Percentiles rank a stretch among this genome's conserved stretches.
Conservation (phyloP, 2,329 filamentous ascomycete species). For the Xylaria sp. region DNA sequence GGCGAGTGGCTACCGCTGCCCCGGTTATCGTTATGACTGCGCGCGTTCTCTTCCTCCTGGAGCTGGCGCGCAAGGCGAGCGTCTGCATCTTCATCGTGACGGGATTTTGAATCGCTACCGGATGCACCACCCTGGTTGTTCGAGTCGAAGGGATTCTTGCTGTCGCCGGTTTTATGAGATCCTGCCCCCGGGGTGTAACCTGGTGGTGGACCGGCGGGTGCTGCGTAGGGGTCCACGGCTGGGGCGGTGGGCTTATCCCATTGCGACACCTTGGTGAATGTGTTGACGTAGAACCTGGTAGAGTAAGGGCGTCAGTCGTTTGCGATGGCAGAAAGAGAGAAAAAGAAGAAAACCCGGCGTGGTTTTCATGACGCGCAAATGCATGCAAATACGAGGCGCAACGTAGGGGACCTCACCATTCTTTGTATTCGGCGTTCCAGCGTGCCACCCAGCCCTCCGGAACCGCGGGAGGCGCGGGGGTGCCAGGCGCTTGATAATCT, state of each 20-base stretch:
- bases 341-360: too few species aligned
- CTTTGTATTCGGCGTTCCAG: conserved; percentile 86
- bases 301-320: conserved; percentile 8
- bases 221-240: conserved; percentile 57
- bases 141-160: conserved; percentile 79
- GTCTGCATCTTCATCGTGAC: conserved; percentile 41
- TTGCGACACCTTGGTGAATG: conserved; percentile 84
- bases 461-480: conserved; percentile 62
- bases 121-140: conserved; percentile 37
- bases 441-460: conserved; percentile 85
- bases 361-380: not conserved
- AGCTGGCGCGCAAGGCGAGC: conserved; percentile 71
- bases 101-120: conserved; percentile 29
- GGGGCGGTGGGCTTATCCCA: conserved; percentile 84
- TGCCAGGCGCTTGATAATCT: conserved; percentile 59
- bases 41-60: conserved; percentile 82
- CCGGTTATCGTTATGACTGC: conserved; percentile 40
- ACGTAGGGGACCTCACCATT: conserved; percentile 57
- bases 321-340: not conserved
- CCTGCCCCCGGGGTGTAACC: conserved; percentile 62
- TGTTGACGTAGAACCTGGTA: conserved; percentile 86
- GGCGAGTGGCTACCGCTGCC: conserved; percentile 36
- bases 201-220: conserved; percentile 68
- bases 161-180: conserved; percentile 51
- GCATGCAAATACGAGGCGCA: too few species aligned